Evolutionary conservation across 352 stramenopile species (phyloP), one percentile per base, ranked within the genome.

Genomic region (Globisporangium ultimum): DNA sequence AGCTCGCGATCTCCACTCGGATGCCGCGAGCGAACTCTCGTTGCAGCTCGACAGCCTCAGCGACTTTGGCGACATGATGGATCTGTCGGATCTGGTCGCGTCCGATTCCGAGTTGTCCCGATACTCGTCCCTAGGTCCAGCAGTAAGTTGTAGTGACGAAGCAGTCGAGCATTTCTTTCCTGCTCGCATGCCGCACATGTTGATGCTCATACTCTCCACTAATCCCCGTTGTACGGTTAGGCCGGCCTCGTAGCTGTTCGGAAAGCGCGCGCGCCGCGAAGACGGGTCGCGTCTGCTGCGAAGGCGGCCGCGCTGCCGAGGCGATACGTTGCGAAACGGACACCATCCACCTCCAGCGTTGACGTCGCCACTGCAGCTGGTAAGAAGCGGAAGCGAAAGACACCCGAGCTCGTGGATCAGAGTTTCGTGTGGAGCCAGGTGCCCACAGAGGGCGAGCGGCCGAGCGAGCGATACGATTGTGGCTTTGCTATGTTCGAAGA

Each of bases 1-100:
- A 11, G 47, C 64, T 9, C 55, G 70, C n/a, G 67, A 71, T 12
- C 34, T 80, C 1, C 60, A 71, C 3, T 51, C 66, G 10, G 71
- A 76, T 34, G 32, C 61, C 15, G 53, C 49, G 32, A 75, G 50
- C 48, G 71, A 81, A 38, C 46, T 63, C 17, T 53, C 64, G 46
- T 55, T 80, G 17, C 69, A 78, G 43, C 62, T 84, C 17, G 74
- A 84, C 55, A 76, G 64, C 28, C 55, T 84, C 20, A 86, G 74
- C 36, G 74, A 86, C 57, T 72, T 84, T 56, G 71, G 78, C 42
- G 76, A 84, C 43, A 76, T 80, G 41, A 82, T 86, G 49, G 67
- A 86, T 48, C 67, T 86, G 1, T 71, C 74, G n/a, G 74, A 86
- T 24, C 60, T 86, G 20, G 63, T 86, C 22, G 72, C 72, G 5